Percentiles rank a stretch among this genome's conserved stretches.
Evolutionary conservation across 2,329 filamentous ascomycete species (phyloP).

Genomic region (Claviceps pazoutovae): DNA sequence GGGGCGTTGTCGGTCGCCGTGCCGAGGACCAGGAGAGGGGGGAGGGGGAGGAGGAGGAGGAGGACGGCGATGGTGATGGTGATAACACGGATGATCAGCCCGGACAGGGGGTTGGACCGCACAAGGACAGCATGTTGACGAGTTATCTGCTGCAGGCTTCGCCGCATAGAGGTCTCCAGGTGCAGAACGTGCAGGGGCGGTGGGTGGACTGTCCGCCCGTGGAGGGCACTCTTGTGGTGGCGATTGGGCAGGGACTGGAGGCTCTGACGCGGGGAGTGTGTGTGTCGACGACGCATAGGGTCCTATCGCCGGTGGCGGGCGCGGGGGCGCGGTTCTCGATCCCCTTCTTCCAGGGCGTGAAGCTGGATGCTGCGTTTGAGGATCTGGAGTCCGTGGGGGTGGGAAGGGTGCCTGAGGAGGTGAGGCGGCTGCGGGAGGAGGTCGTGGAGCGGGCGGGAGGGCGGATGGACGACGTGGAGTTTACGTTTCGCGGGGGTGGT

Average conservation of each 20-base stretch:
- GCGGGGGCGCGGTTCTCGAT: constrained; percentile 63
- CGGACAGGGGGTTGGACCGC: constrained; percentile 56
- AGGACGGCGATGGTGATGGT: background rate
- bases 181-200: constrained; percentile 61
- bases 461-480: constrained; percentile 64
- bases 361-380: constrained; percentile 66
- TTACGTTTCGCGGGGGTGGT: constrained; percentile 63
- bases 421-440: constrained; percentile 45
- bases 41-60: too few relatives aligned
- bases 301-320: constrained; percentile 58
- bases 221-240: constrained; percentile 66
- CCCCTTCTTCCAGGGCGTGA: constrained; percentile 80
- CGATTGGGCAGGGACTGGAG: constrained; percentile 77
- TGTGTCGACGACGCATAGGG: constrained; percentile 68
- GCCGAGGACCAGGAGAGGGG: too few relatives aligned
- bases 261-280: constrained; percentile 75
- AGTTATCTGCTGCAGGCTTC: constrained; percentile 72
- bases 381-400: constrained; percentile 51
- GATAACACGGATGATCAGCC: constrained; percentile 19
- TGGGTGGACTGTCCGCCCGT: constrained; percentile 78
- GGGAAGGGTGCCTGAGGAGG: constrained; percentile 44
- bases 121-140: constrained; percentile 76
- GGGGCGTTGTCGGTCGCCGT: constrained; percentile 12
- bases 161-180: constrained; percentile 63
- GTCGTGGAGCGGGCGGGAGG: constrained; percentile 44